These are phyloP conservation scores for Eimeria falciformis DNA, from an alignment of 169 alveolate genomes.

Conservation along the genomic window DNA sequence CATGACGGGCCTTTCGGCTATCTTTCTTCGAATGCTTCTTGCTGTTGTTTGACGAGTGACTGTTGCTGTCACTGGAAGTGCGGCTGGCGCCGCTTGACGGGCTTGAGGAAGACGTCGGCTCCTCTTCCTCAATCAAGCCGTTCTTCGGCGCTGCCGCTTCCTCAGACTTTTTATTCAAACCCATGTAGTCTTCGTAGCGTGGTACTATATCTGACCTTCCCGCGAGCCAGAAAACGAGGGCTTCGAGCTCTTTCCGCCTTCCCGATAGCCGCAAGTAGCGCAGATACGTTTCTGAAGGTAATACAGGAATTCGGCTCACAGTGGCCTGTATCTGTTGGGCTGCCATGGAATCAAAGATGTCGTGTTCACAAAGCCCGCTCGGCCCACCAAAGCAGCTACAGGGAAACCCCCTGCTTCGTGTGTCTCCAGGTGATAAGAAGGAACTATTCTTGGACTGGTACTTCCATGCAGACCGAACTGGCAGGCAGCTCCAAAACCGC, in stretches of 20 bases:
- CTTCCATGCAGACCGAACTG: constrained; percentile 20
- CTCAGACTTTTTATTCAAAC: background rate
- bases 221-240: constrained; percentile 54
- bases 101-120: background rate
- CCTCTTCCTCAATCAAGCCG: background rate
- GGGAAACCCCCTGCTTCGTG: constrained; percentile 3
- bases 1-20: background rate
- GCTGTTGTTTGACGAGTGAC: background rate
- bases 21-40: background rate
- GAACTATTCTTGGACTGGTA: background rate
- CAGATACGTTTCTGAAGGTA: constrained; percentile 48
- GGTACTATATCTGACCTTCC: constrained; percentile 48
- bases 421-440: background rate
- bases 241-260: constrained; percentile 42
- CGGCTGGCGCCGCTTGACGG: background rate
- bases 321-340: constrained; percentile 48
- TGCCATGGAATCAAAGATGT: constrained; percentile 58
- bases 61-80: background rate
- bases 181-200: background rate
- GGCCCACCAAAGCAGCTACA: background rate
- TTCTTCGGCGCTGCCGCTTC: background rate
- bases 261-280: constrained; percentile 52
- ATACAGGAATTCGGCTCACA: constrained; percentile 35
- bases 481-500: constrained; percentile 61
- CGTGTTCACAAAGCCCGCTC: constrained; percentile 48